Base-by-base conservation (phyloP, 2,329 filamentous ascomycete genomes). In the Arachnomyces sp. region DNA sequence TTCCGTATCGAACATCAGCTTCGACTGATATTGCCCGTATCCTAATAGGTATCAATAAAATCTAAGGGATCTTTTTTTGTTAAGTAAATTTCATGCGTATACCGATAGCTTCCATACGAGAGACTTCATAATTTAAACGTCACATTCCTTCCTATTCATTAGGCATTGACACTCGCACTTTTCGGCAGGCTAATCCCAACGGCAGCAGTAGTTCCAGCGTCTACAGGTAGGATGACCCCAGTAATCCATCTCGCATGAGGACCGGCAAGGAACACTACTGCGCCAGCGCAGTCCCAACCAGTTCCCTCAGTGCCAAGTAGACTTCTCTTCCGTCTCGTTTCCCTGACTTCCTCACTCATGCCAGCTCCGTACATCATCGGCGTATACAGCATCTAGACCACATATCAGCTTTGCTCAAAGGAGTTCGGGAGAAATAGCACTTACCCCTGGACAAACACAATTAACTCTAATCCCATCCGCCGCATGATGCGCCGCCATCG, bases 401-500 rank as follows among this genome's bases (percentile, higher is more conserved):
- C 28, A 6, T 25, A 25, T 25, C 21, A 25, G 21, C 21, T 25
- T 9, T 9, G 5, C 5, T 25, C 5, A 11, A 11, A 34, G 28
- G 11, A 30, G 7, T 15, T 18, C 7, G 4, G 18, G 28, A 3
- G 8, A 7, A 29, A 7, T 25, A 25, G 18, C 12, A 47, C 50
- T 36, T 46, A 51, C 50, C 4, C 71, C 71, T 1, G 72, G 73
- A 51, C 71, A 75, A 4, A 76, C 71, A 47, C 73, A 75, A 44
- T 77, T 76, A 2, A 76, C 72, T 11, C 73, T 52, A 28, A 77
- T 73, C 1, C 69, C 66, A 30, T 72, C 63, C 1, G 50, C 29
- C 0, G 66, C 73, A 57, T 77, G 73, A 49, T 77, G 71, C 4
- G 66, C 67, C 2, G 73, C 71, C 73, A 77, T 77, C 0, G 73